Percentiles rank a stretch among this genome's conserved stretches.
Evolutionary conservation across 441 rosid genomes (phyloP).

Genomic region (Adansonia gregorii): DNA sequence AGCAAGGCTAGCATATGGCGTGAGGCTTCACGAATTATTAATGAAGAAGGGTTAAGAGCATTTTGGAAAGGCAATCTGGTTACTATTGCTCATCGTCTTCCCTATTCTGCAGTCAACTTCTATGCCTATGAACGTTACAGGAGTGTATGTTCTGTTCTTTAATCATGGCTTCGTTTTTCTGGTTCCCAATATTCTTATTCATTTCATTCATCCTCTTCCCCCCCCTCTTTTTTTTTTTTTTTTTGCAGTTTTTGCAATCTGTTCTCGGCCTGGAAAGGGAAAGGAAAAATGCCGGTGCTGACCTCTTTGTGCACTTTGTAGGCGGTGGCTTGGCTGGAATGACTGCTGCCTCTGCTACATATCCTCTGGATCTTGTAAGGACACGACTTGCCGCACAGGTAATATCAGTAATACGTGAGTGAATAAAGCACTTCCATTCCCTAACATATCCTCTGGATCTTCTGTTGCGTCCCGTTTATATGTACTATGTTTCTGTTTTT

Average conservation of each 20-base stretch:
- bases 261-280: conserved; percentile 46
- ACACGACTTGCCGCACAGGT: conserved; percentile 97
- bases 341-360: conserved; percentile 87
- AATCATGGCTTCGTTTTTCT: background rate
- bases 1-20: conserved; percentile 64
- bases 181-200: background rate
- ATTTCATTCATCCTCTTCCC: conserved; percentile 3
- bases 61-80: conserved; percentile 95
- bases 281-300: conserved; percentile 40
- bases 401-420: conserved; percentile 33
- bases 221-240: background rate
- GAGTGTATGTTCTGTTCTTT: conserved; percentile 46
- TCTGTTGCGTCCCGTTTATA: background rate
- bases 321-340: conserved; percentile 95
- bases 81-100: conserved; percentile 88
- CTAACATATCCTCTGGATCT: background rate
- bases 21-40: conserved; percentile 70
- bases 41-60: conserved; percentile 87
- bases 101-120: conserved; percentile 79
- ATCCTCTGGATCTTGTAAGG: conserved; percentile 96
- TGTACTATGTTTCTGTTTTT: conserved; percentile 18
- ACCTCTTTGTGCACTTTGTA: conserved; percentile 64
- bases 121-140: conserved; percentile 80
- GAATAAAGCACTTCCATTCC: conserved; percentile 17
- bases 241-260: conserved; percentile 60